These are phyloP conservation scores for Boletellus dicymbophilus DNA, from an alignment of 1,284 basidiomycete genomes.

Conservation along the genomic window DNA sequence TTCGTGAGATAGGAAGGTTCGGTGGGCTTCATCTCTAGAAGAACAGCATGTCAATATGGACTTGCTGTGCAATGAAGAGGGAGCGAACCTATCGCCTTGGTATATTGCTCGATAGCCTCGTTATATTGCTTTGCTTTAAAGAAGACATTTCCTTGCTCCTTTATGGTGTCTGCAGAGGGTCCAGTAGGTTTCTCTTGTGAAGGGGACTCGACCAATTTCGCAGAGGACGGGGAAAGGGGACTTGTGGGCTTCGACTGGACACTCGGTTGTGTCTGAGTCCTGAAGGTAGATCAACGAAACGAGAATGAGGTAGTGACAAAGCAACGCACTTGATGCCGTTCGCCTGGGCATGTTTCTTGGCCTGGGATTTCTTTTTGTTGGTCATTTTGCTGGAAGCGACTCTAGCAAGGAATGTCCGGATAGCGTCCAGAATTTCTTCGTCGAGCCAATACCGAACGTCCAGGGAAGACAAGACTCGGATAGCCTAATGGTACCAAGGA, in stretches of 20 bases:
- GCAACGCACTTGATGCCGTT: constrained; percentile 26
- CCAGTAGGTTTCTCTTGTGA: constrained; percentile 15
- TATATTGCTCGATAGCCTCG: constrained; percentile 78
- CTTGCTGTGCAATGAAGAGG: constrained; percentile 2
- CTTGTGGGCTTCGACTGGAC: constrained; percentile 14
- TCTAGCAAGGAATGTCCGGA: constrained; percentile 6
- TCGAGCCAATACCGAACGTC: too few species aligned
- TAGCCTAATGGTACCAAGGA: background rate
- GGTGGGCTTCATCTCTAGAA: constrained; percentile 58
- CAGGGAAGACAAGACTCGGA: background rate
- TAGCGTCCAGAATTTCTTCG: too few species aligned
- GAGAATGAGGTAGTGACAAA: background rate
- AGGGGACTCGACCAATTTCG: constrained; percentile 24
- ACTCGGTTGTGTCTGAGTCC: constrained; percentile 17
- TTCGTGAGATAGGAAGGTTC: constrained; percentile 84
- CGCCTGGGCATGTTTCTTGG: constrained; percentile 32
- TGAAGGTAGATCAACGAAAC: constrained; percentile 12
- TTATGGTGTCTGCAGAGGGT: constrained; percentile 57
- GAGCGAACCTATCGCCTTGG: constrained; percentile 66
- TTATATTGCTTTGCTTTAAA: constrained; percentile 71
- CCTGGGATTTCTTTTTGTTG: constrained; percentile 39
- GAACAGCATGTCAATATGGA: background rate
- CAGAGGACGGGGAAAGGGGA: constrained; percentile 19
- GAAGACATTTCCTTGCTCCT: constrained; percentile 73
- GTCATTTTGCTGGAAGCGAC: constrained; percentile 29